These are phyloP conservation scores for Boletus subparvulus DNA, from an alignment of 768 basidiomycete species.

Conservation along the genomic window DNA sequence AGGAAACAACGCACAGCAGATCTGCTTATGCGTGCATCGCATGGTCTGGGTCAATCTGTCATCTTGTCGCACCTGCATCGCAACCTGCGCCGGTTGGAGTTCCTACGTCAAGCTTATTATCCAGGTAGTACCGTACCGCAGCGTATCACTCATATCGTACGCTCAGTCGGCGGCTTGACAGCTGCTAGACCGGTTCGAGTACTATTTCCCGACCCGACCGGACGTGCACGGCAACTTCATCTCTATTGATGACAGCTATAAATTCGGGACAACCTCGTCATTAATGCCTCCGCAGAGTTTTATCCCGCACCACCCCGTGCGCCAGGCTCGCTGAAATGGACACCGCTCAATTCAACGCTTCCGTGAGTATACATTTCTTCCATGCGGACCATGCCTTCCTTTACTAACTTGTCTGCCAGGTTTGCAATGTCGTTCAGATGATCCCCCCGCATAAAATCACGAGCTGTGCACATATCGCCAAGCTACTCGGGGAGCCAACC, in stretches of 20 bases:
- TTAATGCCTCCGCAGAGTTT: neutral
- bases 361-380: neutral
- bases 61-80: neutral
- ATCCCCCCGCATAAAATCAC: slow-evolving; percentile 70
- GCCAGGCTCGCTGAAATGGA: slow-evolving; percentile 11
- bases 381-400: neutral
- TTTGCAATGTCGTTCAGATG: slow-evolving; percentile 63
- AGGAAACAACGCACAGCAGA: no score
- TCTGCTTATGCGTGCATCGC: neutral
- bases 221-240: neutral
- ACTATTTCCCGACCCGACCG: neutral
- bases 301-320: neutral
- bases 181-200: neutral
- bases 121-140: neutral
- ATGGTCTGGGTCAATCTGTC: neutral
- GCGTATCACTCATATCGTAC: neutral
- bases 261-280: neutral
- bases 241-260: neutral
- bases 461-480: slow-evolving; percentile 77
- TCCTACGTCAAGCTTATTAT: no score
- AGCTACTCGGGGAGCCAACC: slow-evolving; percentile 70
- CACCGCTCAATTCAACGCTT: slow-evolving; percentile 18
- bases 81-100: neutral
- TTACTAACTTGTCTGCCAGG: slow-evolving; percentile 37
- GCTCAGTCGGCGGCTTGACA: no score